Base-by-base conservation (phyloP, 352 stramenopile species). In the Globisporangium uncinulatum region DNA sequence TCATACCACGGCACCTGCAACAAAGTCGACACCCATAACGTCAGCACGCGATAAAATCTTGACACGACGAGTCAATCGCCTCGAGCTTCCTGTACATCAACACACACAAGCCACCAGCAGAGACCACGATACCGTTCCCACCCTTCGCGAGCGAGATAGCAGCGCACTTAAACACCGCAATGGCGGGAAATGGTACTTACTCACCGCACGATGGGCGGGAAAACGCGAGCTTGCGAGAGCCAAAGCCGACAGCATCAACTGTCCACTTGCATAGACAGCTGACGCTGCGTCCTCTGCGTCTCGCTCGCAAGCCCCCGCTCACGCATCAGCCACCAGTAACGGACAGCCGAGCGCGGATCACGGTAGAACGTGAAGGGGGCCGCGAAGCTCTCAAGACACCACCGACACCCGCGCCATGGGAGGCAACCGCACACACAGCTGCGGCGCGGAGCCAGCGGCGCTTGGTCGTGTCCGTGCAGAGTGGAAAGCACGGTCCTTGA, bases 1-100 rank as follows among this genome's bases (percentile, higher is more conserved):
- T 79, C 84, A 99, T 99, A 55, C 82, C 96, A 82, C 96, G 92
- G 72, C 97, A 98, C 62, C 80, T 92, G 59, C 67, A 92, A 53
- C 58, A 71, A 31, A 67, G 34, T n/a, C 46, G 67, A 39, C 34
- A 13, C 2, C 11, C 58, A 51, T 39, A 59, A 21, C 54, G 44
- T 67, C 51, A 62, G 62, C 54, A 52, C 34, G 34, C 34, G 34
- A 39, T 13, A 24, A 1, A 29, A 29, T 4, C 54, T 45, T 29
- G 43, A 43, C 46, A 43, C 63, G 19, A 29, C 43, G 24, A 29
- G 24, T 29, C 24, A 29, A 4, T 29, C 24, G n/a, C n/a, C n/a
- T n/a, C 9, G 19, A 47, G n/a, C 41, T 21, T 11, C 42, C 42
- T 55, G 56, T 34, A 59, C 14, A 46, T 36, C 5, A 24, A 54